Evolutionary conservation across 139 green algal genomes (phyloP).

Genomic region (Volvox reticuliferus): DNA sequence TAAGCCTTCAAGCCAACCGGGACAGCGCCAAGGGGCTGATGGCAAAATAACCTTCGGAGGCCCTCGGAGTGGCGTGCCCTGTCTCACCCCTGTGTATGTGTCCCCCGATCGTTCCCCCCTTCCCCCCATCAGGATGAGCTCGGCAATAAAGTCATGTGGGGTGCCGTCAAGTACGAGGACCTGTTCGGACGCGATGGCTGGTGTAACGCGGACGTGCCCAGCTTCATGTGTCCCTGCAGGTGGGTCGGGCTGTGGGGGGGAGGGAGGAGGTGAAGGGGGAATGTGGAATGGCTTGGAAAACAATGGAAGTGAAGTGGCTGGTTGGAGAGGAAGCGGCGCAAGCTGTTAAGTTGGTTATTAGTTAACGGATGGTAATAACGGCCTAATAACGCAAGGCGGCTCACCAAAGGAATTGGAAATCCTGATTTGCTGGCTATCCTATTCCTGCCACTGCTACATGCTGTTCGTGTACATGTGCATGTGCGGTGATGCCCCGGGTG

Average conservation of each 20-base stretch:
- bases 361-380: no score
- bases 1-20: no score
- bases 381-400: no score
- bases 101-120: background rate
- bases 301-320: background rate
- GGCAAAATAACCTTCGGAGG: no score
- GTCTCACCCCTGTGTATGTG: background rate
- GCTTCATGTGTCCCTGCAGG: constrained; percentile 40
- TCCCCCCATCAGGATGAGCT: constrained; percentile 25
- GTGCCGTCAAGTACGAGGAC: constrained; percentile 40
- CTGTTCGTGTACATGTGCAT: no score
- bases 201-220: constrained; percentile 61
- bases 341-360: no score
- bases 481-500: background rate
- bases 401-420: no score
- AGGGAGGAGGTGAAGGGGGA: background rate
- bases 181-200: constrained; percentile 65
- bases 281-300: background rate
- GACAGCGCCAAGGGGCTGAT: no score
- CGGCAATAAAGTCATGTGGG: constrained; percentile 35
- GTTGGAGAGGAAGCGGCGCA: no score
- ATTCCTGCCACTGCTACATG: no score
- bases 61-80: no score
- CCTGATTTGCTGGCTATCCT: no score
- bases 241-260: background rate